These are phyloP conservation scores for Starmerella asiatica DNA, from an alignment of 805 yeast genomes.

Conservation along the genomic window DNA sequence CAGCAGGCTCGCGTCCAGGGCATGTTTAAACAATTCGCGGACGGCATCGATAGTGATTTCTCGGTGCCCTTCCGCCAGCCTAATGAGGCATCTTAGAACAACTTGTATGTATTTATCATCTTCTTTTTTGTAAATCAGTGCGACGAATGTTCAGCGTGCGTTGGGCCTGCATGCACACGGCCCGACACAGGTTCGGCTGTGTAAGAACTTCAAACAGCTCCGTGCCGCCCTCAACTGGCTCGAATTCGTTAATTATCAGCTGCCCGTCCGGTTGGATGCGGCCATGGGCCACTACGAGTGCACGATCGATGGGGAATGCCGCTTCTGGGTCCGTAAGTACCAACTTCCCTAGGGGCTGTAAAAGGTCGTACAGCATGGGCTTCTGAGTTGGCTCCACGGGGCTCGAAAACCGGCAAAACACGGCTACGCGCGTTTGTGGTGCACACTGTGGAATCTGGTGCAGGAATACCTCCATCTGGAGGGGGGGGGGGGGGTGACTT, in stretches of 20 bases:
- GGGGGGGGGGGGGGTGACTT: too few species aligned
- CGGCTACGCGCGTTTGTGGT: background rate
- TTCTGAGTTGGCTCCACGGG: too few species aligned
- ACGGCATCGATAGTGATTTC: background rate
- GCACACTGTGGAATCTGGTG: background rate
- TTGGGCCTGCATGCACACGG: too few species aligned
- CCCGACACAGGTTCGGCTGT: too few species aligned
- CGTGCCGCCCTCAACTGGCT: background rate
- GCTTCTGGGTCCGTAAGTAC: too few species aligned
- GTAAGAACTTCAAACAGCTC: background rate
- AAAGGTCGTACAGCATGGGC: too few species aligned
- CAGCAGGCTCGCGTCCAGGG: background rate
- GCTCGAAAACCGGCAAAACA: background rate
- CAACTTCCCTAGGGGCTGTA: too few species aligned
- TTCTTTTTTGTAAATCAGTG: too few species aligned
- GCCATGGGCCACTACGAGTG: background rate
- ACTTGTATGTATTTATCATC: too few species aligned
- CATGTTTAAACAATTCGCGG: background rate
- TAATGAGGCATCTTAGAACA: too few species aligned
- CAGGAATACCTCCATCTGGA: conserved; percentile 2
- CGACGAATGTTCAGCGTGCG: too few species aligned
- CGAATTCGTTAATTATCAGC: background rate
- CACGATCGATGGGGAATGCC: background rate
- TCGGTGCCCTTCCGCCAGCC: too few species aligned
- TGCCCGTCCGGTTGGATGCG: background rate